Base-by-base conservation (phyloP, 2,329 filamentous ascomycete genomes). In the Leptographium flavum region DNA sequence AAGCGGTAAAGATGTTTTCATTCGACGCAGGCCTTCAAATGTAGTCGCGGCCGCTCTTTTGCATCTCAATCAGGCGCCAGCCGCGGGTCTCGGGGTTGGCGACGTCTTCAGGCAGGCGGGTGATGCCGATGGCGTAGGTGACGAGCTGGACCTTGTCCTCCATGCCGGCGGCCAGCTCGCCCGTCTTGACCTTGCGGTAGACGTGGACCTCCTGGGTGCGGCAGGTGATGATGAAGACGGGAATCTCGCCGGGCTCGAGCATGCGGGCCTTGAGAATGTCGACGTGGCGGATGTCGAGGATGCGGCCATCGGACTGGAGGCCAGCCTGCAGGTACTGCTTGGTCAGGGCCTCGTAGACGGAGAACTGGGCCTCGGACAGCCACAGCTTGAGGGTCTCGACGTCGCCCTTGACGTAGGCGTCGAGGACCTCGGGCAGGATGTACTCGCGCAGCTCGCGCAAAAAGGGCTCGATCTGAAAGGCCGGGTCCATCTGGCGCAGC, bases 101-200 rank as follows among this genome's bases (percentile, higher is more conserved):
- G 54, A 96, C 90, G 55, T 98, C 92, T 60, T 98, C 92, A 2
- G 92, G 81, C 49, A 94, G 79, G 53, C 92, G 74, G 4, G 92
- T 98, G 49, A 98, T 83, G 56, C 92, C 92, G 55, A 98, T 96
- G 51, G 90, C 92, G 59, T 98, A 98, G 2, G 92, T 96, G 54
- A 98, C 92, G 54, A 94, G 80, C 66, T 98, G 92, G 22, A 98
- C 92, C 67, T 88, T 93, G 66, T 98, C 92, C 64, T 98, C 92
- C 87, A 95, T 96, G 37, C 92, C 92, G 13, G 90, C 90, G 3
- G 90, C 88, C 40, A 98, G 76, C 63, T 95, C 73, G 52, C 81
- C 81, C 1, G 82, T 82, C 73, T 98, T 96, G 47, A 82, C 79
- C 53, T 96, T 94, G 50, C 84, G 78, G 69, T 95, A 98, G 15